Evolutionary conservation across 2,329 filamentous ascomycete genomes (phyloP).

Genomic region (Leptosphaerulina australis): DNA sequence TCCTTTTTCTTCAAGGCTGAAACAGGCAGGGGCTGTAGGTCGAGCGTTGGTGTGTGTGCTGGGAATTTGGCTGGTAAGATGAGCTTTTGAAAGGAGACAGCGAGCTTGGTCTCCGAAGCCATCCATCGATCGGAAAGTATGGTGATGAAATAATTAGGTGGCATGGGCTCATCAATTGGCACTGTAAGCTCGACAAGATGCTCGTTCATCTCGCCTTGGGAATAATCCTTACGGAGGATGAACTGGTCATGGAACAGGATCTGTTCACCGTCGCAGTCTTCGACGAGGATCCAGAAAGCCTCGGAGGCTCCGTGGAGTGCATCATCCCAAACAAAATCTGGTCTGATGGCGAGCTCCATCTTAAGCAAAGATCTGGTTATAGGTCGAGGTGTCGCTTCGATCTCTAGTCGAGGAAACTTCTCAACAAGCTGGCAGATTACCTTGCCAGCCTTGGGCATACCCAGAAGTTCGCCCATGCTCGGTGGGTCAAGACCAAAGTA

Average conservation of each 20-base stretch:
- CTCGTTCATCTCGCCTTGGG: constrained; percentile 82
- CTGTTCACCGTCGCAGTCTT: constrained; percentile 96
- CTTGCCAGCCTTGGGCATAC: constrained; percentile 85
- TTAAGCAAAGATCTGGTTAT: constrained; percentile 92
- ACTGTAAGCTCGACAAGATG: constrained; percentile 96
- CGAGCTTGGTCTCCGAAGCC: constrained; percentile 92
- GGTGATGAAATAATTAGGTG: constrained; percentile 97
- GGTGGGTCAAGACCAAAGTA: constrained; percentile 98
- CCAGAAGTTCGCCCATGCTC: constrained; percentile 91
- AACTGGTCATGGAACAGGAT: constrained; percentile 96
- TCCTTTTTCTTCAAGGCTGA: constrained; percentile 86
- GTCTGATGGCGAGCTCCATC: constrained; percentile 87
- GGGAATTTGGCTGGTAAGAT: constrained; percentile 95
- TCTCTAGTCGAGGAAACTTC: constrained; percentile 90
- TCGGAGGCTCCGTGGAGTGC: constrained; percentile 84
- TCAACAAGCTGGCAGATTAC: constrained; percentile 84
- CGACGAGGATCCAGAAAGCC: constrained; percentile 95
- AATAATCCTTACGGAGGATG: constrained; percentile 87
- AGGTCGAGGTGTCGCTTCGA: constrained; percentile 92
- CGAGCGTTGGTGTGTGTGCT: constrained; percentile 87
- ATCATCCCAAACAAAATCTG: constrained; percentile 96
- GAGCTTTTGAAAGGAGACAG: constrained; percentile 93
- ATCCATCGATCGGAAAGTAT: constrained; percentile 97
- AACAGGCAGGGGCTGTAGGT: constrained; percentile 88
- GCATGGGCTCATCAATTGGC: constrained; percentile 95